A percentile compares a stretch with the other conserved stretches of the same genome.
These are phyloP conservation scores for Penicillium sp. DNA, from an alignment of 2,329 filamentous ascomycete species.

Conservation along the genomic window DNA sequence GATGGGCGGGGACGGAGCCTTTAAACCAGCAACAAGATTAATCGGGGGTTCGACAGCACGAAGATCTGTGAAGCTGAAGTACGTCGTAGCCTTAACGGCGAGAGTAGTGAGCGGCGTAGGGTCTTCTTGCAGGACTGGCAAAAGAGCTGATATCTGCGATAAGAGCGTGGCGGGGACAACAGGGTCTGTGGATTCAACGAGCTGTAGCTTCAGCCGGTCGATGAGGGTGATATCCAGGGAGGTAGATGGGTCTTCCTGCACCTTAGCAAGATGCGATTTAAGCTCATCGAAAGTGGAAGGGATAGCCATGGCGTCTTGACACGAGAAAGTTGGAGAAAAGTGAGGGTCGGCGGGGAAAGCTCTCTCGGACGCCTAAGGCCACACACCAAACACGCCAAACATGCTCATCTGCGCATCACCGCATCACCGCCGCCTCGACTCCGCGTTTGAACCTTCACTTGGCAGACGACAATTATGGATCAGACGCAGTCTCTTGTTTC, in stretches of 20 bases:
- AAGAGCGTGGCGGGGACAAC: slow-evolving; percentile 40
- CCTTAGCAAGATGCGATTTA: slow-evolving; percentile 44
- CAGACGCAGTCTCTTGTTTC: slow-evolving; percentile 61
- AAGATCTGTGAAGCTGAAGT: slow-evolving; percentile 51
- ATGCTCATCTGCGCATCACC: slow-evolving; percentile 6
- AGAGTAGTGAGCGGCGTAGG: slow-evolving; percentile 56
- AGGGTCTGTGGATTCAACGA: slow-evolving; percentile 36
- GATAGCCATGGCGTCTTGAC: slow-evolving; percentile 29
- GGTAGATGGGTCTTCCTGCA: slow-evolving; percentile 46
- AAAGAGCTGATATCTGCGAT: slow-evolving; percentile 49
- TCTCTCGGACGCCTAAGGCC: slow-evolving; percentile 8
- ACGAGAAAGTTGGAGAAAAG: not conserved
- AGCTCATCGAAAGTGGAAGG: slow-evolving; percentile 37
- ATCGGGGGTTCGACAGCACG: slow-evolving; percentile 49
- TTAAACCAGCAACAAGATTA: slow-evolving; percentile 56
- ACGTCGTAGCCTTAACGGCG: slow-evolving; percentile 49
- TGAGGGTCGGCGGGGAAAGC: slow-evolving; percentile 25
- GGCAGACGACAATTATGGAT: slow-evolving; percentile 48
- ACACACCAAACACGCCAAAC: slow-evolving; percentile 34
- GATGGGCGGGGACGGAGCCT: slow-evolving; percentile 51
- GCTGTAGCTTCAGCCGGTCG: slow-evolving; percentile 50
- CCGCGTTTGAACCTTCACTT: not conserved
- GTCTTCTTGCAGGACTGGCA: slow-evolving; percentile 57
- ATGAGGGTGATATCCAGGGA: slow-evolving; percentile 50
- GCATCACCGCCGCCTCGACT: slow-evolving; percentile 15